These are phyloP conservation scores for Thuja plicata DNA, from an alignment of 83 land plant genomes.

Conservation along the genomic window DNA sequence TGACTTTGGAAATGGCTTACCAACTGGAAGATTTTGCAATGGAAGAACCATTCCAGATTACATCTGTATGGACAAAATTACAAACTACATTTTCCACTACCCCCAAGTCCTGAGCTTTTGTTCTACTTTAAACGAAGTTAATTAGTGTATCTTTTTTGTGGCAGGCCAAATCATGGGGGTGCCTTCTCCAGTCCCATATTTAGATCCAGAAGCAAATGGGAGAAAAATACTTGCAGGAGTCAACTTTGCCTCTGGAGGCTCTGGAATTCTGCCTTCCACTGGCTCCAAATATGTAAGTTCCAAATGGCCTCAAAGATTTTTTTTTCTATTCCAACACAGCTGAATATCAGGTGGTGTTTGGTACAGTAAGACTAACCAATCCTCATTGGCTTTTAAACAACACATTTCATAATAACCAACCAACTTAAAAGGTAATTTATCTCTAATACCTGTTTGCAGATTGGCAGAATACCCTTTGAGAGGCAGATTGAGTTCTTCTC, in stretches of 20 bases:
- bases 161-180: constrained; percentile 30
- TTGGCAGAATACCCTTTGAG: constrained; percentile 15
- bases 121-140: neutral
- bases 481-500: constrained; percentile 30
- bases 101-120: neutral
- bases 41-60: constrained; percentile 33
- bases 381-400: too few species aligned
- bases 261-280: constrained; percentile 45
- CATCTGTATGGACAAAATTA: constrained; percentile 19
- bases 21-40: constrained; percentile 54
- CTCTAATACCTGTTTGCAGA: neutral
- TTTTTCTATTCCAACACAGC: too few species aligned
- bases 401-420: neutral
- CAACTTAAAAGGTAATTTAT: neutral
- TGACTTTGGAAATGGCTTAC: constrained; percentile 19
- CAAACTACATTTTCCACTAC: neutral
- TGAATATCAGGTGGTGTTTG: too few species aligned
- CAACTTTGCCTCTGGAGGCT: constrained; percentile 55
- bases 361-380: too few species aligned
- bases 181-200: constrained; percentile 30
- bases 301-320: neutral
- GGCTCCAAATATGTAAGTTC: constrained; percentile 47
- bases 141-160: neutral
- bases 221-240: constrained; percentile 27
- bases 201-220: constrained; percentile 25